These are phyloP conservation scores for Gonium pectorale DNA, from an alignment of 139 green algal genomes.

Conservation along the genomic window DNA sequence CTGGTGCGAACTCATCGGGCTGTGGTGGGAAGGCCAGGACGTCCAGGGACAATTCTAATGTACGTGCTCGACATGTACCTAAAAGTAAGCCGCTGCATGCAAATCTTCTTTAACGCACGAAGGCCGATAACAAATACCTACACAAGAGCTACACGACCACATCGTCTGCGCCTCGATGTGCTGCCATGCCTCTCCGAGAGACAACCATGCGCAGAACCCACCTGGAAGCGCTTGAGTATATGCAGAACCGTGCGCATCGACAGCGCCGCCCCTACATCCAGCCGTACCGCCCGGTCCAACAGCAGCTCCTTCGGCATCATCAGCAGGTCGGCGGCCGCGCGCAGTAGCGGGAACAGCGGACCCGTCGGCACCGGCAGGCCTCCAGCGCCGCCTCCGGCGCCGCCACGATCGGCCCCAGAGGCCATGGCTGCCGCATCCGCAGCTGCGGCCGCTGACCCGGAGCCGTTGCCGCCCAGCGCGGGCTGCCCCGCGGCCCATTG, in stretches of 20 bases:
- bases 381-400: conserved; percentile 4
- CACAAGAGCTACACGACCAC: too few species aligned
- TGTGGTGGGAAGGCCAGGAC: too few species aligned
- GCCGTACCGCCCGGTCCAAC: conserved; percentile 40
- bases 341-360: conserved; percentile 79
- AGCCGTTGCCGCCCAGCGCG: background rate
- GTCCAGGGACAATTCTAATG: too few species aligned
- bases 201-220: too few species aligned
- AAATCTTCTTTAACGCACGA: too few species aligned
- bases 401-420: background rate
- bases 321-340: conserved; percentile 82
- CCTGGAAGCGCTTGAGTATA: conserved; percentile 73
- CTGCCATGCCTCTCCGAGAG: too few species aligned
- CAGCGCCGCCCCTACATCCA: conserved; percentile 59
- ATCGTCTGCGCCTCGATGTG: too few species aligned
- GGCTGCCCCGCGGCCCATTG: conserved; percentile 57
- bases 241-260: conserved; percentile 63
- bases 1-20: conserved; percentile 54
- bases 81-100: too few species aligned
- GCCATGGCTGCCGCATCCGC: background rate
- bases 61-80: too few species aligned
- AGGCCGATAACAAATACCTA: too few species aligned
- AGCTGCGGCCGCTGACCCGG: background rate
- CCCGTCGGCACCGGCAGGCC: conserved; percentile 19
- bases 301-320: conserved; percentile 87